These are phyloP conservation scores for Paramyrothecium roridum DNA, from an alignment of 2,329 filamentous ascomycete species.

Conservation along the genomic window DNA sequence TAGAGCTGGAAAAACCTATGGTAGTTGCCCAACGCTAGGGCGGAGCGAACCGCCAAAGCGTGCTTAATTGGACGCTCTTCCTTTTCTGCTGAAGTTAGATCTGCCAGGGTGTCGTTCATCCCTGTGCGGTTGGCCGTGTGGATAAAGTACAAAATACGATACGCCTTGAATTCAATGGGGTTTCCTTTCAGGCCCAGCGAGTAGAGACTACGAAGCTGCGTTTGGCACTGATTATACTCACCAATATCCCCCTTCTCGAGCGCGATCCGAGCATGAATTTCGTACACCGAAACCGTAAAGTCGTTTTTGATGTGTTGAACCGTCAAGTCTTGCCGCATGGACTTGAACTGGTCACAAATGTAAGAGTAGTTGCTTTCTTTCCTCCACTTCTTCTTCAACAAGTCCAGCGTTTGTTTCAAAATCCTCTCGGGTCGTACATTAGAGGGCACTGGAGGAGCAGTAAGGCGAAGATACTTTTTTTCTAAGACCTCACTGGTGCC, in stretches of 20 bases:
- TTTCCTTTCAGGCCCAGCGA: constrained; percentile 82
- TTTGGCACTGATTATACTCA: constrained; percentile 99
- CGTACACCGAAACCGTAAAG: constrained; percentile 94
- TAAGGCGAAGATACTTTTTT: constrained; percentile 93
- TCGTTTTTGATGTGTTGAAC: constrained; percentile 96
- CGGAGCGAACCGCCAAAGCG: constrained; percentile 85
- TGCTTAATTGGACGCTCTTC: constrained; percentile 80
- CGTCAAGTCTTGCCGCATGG: constrained; percentile 93
- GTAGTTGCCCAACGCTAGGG: constrained; percentile 90
- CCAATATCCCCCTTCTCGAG: constrained; percentile 97
- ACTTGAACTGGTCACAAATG: constrained; percentile 99
- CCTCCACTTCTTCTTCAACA: constrained; percentile 93
- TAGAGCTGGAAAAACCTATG: constrained; percentile 98
- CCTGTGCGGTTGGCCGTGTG: constrained; percentile 97
- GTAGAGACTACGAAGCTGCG: constrained; percentile 91
- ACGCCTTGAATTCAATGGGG: constrained; percentile 94
- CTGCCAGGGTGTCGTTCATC: constrained; percentile 96
- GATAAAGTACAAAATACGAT: constrained; percentile 99
- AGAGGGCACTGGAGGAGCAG: constrained; percentile 81
- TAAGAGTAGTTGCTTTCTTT: constrained; percentile 92
- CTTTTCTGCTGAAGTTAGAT: constrained; percentile 98
- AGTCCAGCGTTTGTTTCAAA: constrained; percentile 78
- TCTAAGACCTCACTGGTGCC: constrained; percentile 82
- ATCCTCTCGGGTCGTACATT: constrained; percentile 81
- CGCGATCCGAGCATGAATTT: constrained; percentile 95